These are phyloP conservation scores for Boletus rubescentipes DNA, from an alignment of 768 basidiomycete genomes.

Conservation along the genomic window DNA sequence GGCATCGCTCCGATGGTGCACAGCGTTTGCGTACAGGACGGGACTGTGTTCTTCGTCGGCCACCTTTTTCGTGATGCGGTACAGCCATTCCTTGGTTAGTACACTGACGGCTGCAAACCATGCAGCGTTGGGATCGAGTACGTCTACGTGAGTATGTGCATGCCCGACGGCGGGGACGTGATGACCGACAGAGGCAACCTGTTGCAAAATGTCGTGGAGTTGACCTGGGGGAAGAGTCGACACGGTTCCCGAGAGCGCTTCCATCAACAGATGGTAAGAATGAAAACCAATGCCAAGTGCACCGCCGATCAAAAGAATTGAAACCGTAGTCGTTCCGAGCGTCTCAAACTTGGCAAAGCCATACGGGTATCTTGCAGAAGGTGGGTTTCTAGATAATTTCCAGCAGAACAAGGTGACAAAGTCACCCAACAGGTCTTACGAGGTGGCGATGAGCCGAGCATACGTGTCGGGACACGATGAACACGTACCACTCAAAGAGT, in stretches of 20 bases:
- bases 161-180: slow-evolving; percentile 54
- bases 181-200: slow-evolving; percentile 54
- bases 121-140: slow-evolving; percentile 89
- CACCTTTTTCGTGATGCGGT: slow-evolving; percentile 83
- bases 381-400: slow-evolving; percentile 79
- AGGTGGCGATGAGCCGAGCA: slow-evolving; percentile 13
- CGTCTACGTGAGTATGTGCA: slow-evolving; percentile 50
- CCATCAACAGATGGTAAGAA: slow-evolving; percentile 80
- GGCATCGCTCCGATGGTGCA: slow-evolving; percentile 97
- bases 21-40: slow-evolving; percentile 92
- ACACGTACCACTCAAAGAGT: slow-evolving; percentile 80
- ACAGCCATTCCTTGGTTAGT: slow-evolving; percentile 88
- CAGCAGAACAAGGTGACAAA: slow-evolving; percentile 89
- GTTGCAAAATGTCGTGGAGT: slow-evolving; percentile 61
- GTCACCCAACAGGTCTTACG: slow-evolving; percentile 79
- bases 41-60: slow-evolving; percentile 90
- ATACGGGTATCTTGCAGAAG: slow-evolving; percentile 78
- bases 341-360: slow-evolving; percentile 96
- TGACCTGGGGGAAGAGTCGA: slow-evolving; percentile 63
- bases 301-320: slow-evolving; percentile 81
- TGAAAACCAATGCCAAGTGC: slow-evolving; percentile 87
- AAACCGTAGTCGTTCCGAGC: slow-evolving; percentile 87
- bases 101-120: slow-evolving; percentile 91
- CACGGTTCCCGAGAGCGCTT: slow-evolving; percentile 66
- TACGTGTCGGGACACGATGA: background rate